A percentile compares a stretch with the other conserved stretches of the same genome.
These are phyloP conservation scores for Fusarium albidum DNA, from an alignment of 2,329 filamentous ascomycete genomes.

Conservation along the genomic window DNA sequence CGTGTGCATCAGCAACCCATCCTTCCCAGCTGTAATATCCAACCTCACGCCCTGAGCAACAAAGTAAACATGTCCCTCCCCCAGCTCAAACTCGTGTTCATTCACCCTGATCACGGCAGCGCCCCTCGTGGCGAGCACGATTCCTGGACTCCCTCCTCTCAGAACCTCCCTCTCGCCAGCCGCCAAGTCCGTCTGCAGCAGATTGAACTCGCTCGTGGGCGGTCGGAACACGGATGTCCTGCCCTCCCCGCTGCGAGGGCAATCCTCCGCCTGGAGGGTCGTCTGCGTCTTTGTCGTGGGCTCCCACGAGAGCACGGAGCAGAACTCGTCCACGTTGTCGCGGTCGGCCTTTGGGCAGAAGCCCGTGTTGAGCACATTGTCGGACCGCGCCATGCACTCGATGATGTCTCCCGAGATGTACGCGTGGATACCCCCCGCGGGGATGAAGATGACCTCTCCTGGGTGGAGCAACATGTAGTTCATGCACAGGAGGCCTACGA, in stretches of 20 bases:
- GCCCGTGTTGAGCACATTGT: slow-evolving; percentile 78
- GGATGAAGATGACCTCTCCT: slow-evolving; percentile 74
- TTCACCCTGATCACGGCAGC: slow-evolving; percentile 31
- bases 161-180: slow-evolving; percentile 64
- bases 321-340: slow-evolving; percentile 71
- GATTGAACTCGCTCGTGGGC: slow-evolving; percentile 76
- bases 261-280: slow-evolving; percentile 58
- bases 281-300: slow-evolving; percentile 67
- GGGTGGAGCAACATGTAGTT: slow-evolving; percentile 74
- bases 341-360: slow-evolving; percentile 75
- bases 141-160: slow-evolving; percentile 32
- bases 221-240: slow-evolving; percentile 71
- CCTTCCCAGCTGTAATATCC: slow-evolving; percentile 28
- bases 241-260: slow-evolving; percentile 61
- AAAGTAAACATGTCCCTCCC: slow-evolving; percentile 39
- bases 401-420: slow-evolving; percentile 78
- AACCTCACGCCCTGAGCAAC: slow-evolving; percentile 33
- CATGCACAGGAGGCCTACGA: slow-evolving; percentile 77
- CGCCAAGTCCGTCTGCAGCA: slow-evolving; percentile 67
- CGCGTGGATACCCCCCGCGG: slow-evolving; percentile 77
- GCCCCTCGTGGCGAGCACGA: slow-evolving; percentile 35
- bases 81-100: slow-evolving; percentile 29
- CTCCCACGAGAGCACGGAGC: slow-evolving; percentile 68
- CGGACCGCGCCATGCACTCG: slow-evolving; percentile 79
- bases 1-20: slow-evolving; percentile 33